Conservation (phyloP, 1,284 basidiomycete species). For the Mycena sp. region DNA sequence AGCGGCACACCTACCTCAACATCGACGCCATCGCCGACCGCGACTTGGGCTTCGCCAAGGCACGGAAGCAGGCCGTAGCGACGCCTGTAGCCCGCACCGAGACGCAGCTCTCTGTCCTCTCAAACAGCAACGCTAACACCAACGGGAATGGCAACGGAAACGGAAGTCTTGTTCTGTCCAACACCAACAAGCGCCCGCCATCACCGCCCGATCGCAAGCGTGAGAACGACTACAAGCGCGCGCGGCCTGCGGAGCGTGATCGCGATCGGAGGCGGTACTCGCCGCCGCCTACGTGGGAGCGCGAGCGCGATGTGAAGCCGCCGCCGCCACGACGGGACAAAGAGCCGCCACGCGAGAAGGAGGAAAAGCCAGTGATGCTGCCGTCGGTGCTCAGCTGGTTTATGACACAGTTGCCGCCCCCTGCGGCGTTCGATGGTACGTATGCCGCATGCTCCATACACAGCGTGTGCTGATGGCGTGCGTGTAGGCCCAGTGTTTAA, state of each 20-base stretch:
- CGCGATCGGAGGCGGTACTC: conserved; percentile 52
- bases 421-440: conserved; percentile 84
- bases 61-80: conserved; percentile 45
- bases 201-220: conserved; percentile 15
- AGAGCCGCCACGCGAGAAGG: conserved; percentile 41
- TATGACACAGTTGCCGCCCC: conserved; percentile 78
- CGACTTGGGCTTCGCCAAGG: conserved; percentile 84
- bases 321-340: conserved; percentile 47
- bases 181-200: conserved; percentile 7
- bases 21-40: conserved; percentile 90
- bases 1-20: conserved; percentile 88
- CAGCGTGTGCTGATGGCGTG: conserved; percentile 24
- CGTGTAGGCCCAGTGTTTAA: conserved; percentile 83
- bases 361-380: conserved; percentile 59
- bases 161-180: conserved; percentile 24
- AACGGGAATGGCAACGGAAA: neutral
- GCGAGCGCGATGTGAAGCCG: conserved; percentile 51
- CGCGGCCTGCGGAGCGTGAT: conserved; percentile 56
- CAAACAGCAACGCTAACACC: conserved; percentile 27
- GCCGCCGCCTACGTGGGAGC: conserved; percentile 55
- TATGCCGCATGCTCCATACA: conserved; percentile 32
- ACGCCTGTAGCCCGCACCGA: too few relatives aligned
- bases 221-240: conserved; percentile 63
- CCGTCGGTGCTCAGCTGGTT: conserved; percentile 86
- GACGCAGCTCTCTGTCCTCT: too few relatives aligned